Conservation (phyloP, 2,329 filamentous ascomycete species). For the Penicillium sp. region DNA sequence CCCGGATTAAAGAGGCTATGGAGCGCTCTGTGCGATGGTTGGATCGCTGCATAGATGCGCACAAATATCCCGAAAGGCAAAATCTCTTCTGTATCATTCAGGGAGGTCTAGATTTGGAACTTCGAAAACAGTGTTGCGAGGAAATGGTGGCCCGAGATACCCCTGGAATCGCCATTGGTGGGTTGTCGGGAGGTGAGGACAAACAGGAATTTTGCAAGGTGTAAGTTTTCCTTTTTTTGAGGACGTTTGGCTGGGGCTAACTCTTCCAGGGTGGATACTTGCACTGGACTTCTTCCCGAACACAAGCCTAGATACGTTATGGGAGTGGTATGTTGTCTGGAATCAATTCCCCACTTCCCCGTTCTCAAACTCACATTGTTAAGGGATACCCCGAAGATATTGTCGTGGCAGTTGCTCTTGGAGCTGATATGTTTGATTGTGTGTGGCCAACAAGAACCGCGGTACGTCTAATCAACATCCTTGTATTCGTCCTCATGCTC, state of each 20-base stretch:
- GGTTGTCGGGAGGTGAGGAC: conserved; percentile 89
- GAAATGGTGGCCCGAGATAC: conserved; percentile 91
- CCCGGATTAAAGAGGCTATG: conserved; percentile 92
- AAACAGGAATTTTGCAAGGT: conserved; percentile 92
- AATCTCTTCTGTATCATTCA: conserved; percentile 99
- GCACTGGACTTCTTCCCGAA: conserved; percentile 80
- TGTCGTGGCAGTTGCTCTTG: conserved; percentile 87
- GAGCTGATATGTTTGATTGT: conserved; percentile 99
- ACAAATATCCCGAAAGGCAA: conserved; percentile 77
- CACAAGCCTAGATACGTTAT: conserved; percentile 98
- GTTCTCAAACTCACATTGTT: conserved; percentile 15
- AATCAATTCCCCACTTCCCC: too few species aligned
- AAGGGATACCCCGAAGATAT: conserved; percentile 92
- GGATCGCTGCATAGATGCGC: conserved; percentile 88
- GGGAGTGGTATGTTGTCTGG: conserved; percentile 67
- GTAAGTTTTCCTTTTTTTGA: conserved; percentile 28
- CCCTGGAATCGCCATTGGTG: conserved; percentile 94
- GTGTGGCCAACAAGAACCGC: conserved; percentile 98
- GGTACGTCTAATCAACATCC: conserved; percentile 40
- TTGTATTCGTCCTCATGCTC: neutral
- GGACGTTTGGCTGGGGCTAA: neutral
- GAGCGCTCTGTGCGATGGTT: conserved; percentile 92
- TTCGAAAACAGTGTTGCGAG: conserved; percentile 77
- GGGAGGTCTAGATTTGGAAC: conserved; percentile 83
- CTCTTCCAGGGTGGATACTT: conserved; percentile 65